Base-by-base conservation (phyloP, 2,329 filamentous ascomycete species). In the Exophiala sp. region DNA sequence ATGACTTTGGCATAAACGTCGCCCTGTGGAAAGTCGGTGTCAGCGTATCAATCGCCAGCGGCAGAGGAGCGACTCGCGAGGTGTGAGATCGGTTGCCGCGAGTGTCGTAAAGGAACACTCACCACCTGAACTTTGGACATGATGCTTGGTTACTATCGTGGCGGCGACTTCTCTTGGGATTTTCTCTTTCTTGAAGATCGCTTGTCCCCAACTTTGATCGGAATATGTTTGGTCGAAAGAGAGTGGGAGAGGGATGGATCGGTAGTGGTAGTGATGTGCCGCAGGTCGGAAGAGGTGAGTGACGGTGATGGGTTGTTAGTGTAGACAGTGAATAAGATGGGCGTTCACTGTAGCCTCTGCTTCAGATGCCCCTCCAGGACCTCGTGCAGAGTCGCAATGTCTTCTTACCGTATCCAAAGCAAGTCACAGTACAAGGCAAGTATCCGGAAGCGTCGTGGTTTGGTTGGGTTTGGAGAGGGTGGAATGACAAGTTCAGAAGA, bases 1-100 rank as follows among this genome's bases (percentile, higher is more conserved):
- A 97, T 88, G 66, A 98, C 89, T 72, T 93, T 88, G 56, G 84
- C 76, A 65, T 96, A 98, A 64, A 97, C 84, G 60, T 74, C 72
- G 64, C 93, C 93, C 74, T 82, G 59, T 54, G 19, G 21, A 10
- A 46, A 29, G 38, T 19, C 27, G 11, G 34, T 41, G 41, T 53
- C 41, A 53, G 50, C 46, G 24, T 19, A 32, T 32, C 11, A 3
- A 32, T 32, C 29, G 3, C 16, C 32, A 10, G 9, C 40, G 38
- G 21, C 2, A 41, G 22, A 23, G 8, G 9, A 6, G 8, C 3
- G 19, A 27, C n/a, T 11, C 18, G 30, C 19, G 19, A 35, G 35
- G 14, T 18, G 30, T 24, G 19, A 35, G 35, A 21, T 18, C 5
- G 40, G 9, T 21, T 22, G 21, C 16, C 21, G 23, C 18, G 14